Evolutionary conservation across 2,329 filamentous ascomycete genomes (phyloP).

Genomic region (Cadophora sp.): DNA sequence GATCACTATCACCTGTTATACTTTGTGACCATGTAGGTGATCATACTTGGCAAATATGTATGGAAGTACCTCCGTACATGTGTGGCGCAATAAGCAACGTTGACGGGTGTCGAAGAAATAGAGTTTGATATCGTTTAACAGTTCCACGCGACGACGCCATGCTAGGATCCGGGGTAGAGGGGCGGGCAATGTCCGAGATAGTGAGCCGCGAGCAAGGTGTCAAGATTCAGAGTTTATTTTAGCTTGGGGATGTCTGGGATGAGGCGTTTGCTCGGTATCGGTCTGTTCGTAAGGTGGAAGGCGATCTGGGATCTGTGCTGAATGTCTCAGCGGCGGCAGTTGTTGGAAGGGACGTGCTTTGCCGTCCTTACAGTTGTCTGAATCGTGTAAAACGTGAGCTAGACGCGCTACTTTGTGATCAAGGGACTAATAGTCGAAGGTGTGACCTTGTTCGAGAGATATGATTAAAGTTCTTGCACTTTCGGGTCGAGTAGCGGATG

Average conservation of each 20-base stretch:
- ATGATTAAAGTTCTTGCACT: not conserved
- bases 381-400: not conserved
- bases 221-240: not conserved
- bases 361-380: not conserved
- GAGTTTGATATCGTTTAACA: not conserved
- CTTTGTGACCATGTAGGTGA: not conserved
- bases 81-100: not conserved
- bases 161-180: constrained; percentile 6
- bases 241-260: not conserved
- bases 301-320: constrained; percentile 1
- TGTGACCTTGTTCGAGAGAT: not conserved
- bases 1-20: not conserved
- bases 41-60: not conserved
- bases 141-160: not conserved
- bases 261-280: constrained; percentile 1
- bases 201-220: not conserved
- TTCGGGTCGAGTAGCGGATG: not conserved
- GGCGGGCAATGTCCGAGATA: constrained; percentile 6
- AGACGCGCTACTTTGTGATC: not conserved
- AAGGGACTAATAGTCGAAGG: not conserved
- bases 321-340: constrained; percentile 14
- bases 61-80: not conserved
- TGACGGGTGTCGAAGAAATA: not conserved
- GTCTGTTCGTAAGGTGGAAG: not conserved
- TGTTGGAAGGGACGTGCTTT: not conserved